These are phyloP conservation scores for Auriscalpium vulgare DNA, from an alignment of 768 basidiomycete species.

Conservation along the genomic window DNA sequence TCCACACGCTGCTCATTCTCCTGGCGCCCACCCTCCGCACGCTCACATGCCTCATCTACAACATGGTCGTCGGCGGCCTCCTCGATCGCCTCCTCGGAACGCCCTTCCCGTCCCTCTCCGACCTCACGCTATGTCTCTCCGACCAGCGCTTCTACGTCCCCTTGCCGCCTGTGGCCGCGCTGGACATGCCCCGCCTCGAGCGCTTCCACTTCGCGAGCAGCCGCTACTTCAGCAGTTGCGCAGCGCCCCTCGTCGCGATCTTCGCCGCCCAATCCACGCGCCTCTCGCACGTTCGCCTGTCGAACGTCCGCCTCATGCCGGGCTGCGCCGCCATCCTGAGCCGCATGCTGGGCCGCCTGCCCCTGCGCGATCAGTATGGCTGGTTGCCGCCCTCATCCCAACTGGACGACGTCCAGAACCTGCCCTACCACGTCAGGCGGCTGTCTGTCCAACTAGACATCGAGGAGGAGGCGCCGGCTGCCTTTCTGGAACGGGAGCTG, in stretches of 20 bases:
- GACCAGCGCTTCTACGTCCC: slow-evolving; percentile 1
- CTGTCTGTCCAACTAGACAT: slow-evolving; percentile 4
- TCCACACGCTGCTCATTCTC: slow-evolving; percentile 2
- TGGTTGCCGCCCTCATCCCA: slow-evolving; percentile 1
- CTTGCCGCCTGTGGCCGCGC: background rate
- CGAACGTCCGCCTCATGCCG: slow-evolving; percentile 6
- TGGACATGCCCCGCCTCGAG: slow-evolving; percentile 3
- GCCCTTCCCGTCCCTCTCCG: slow-evolving; percentile 1
- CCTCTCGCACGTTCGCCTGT: slow-evolving; percentile 4
- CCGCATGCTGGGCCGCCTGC: slow-evolving; percentile 11
- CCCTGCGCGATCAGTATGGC: slow-evolving; percentile 5
- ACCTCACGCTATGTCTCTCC: slow-evolving; percentile 4
- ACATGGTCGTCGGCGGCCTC: background rate
- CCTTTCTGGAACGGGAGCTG: background rate
- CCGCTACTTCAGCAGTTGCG: slow-evolving; percentile 1
- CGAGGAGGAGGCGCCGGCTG: background rate
- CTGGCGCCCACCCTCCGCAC: slow-evolving; percentile 6
- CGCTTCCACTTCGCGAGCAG: slow-evolving; percentile 3
- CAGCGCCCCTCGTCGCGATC: slow-evolving; percentile 1
- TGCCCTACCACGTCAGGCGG: slow-evolving; percentile 3
- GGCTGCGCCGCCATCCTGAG: slow-evolving; percentile 7
- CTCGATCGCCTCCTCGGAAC: slow-evolving; percentile 1
- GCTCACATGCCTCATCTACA: slow-evolving; percentile 2
- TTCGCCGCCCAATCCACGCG: background rate
- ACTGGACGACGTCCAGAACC: background rate